phyloP scores from a whole-genome alignment of 805 yeast genomes.

The Myxozyma mucilagina region DNA sequence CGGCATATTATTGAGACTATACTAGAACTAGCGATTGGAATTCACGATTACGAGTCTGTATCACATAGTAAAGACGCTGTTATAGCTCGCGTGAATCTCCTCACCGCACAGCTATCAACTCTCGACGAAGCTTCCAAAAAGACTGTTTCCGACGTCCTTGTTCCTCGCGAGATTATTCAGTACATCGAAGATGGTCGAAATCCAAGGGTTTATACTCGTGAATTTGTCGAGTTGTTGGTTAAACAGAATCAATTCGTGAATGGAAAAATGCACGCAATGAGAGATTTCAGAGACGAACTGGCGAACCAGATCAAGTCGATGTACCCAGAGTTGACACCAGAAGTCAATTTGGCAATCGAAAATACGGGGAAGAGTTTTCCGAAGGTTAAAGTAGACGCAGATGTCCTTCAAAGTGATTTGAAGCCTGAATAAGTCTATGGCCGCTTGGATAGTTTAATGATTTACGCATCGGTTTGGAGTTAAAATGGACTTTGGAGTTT shows the following conservation, averaged over 20 bases:
- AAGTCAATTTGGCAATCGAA: slow-evolving; percentile 43
- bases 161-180: slow-evolving; percentile 79
- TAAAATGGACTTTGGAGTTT: neutral
- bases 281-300: slow-evolving; percentile 60
- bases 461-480: too few species aligned
- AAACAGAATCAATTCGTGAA: slow-evolving; percentile 83
- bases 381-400: neutral
- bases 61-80: slow-evolving; percentile 68
- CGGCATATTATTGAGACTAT: slow-evolving; percentile 71
- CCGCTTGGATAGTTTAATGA: neutral
- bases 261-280: slow-evolving; percentile 71
- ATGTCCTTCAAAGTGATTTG: neutral
- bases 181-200: slow-evolving; percentile 96
- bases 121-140: slow-evolving; percentile 13
- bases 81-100: slow-evolving; percentile 38
- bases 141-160: slow-evolving; percentile 33
- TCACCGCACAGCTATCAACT: slow-evolving; percentile 21
- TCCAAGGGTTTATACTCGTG: slow-evolving; percentile 95
- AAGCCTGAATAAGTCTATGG: neutral
- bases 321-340: slow-evolving; percentile 69
- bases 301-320: slow-evolving; percentile 70
- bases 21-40: slow-evolving; percentile 84
- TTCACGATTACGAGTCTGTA: slow-evolving; percentile 91
- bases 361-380: slow-evolving; percentile 22
- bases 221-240: slow-evolving; percentile 91